A percentile compares a stretch with the other conserved stretches of the same genome.
Evolutionary conservation across 352 stramenopile genomes (phyloP).

Genomic region (Globisporangium radiosum): DNA sequence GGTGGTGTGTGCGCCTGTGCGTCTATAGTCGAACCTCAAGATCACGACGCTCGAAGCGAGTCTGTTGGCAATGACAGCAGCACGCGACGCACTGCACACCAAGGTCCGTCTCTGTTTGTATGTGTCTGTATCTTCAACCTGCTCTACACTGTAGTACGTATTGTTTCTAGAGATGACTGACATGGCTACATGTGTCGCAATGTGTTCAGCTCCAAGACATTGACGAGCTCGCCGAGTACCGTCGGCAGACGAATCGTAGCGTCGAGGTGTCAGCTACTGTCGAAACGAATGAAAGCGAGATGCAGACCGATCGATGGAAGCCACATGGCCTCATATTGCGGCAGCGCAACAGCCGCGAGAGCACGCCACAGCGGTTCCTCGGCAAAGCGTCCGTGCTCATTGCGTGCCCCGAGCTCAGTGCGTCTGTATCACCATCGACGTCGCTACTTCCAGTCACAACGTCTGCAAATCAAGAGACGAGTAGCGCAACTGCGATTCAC

Average conservation of each 20-base stretch:
- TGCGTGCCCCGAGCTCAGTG: slow-evolving; percentile 46
- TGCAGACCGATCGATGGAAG: slow-evolving; percentile 72
- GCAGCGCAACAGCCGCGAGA: slow-evolving; percentile 56
- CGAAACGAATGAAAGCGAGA: slow-evolving; percentile 36
- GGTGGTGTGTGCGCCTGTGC: too few relatives aligned
- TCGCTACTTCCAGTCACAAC: not conserved
- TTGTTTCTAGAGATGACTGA: not conserved
- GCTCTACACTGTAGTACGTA: too few relatives aligned
- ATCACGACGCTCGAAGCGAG: slow-evolving; percentile 33
- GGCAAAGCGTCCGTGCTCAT: slow-evolving; percentile 70
- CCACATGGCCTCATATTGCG: slow-evolving; percentile 64
- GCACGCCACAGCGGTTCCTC: slow-evolving; percentile 65
- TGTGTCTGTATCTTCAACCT: too few relatives aligned
- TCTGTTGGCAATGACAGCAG: slow-evolving; percentile 19
- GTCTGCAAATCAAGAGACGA: slow-evolving; percentile 19
- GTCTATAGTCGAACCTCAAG: slow-evolving; percentile 19
- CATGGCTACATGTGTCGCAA: not conserved
- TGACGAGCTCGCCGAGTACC: slow-evolving; percentile 43
- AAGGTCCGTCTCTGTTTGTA: slow-evolving; percentile 25
- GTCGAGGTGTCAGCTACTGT: slow-evolving; percentile 44
- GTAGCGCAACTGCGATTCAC: slow-evolving; percentile 4
- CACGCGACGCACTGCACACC: slow-evolving; percentile 28
- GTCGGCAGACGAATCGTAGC: slow-evolving; percentile 50
- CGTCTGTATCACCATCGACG: slow-evolving; percentile 8
- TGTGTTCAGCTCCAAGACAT: slow-evolving; percentile 45